Evolutionary conservation across 495 filamentous ascomycete species (phyloP).

Genomic region (Penicillium mononematosum): DNA sequence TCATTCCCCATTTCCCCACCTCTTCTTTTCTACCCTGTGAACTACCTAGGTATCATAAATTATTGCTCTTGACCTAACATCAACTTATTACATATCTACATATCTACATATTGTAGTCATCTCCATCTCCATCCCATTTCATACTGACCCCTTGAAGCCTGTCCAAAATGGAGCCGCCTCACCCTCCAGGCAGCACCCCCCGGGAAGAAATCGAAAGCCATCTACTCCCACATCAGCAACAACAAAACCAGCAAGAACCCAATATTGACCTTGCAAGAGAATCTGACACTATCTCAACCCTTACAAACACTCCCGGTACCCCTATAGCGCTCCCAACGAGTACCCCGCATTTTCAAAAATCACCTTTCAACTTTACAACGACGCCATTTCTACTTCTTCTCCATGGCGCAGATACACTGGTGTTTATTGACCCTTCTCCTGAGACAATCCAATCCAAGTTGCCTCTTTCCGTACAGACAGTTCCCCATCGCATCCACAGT

Average conservation of each 20-base stretch:
- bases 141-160: background rate
- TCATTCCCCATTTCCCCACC: background rate
- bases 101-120: background rate
- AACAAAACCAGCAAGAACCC: background rate
- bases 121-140: background rate
- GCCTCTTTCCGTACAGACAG: slow-evolving; percentile 13
- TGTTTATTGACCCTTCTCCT: slow-evolving; percentile 50
- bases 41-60: too few species aligned
- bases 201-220: background rate
- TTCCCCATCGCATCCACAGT: slow-evolving; percentile 47
- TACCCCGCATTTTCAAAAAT: background rate
- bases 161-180: background rate
- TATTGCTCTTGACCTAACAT: background rate
- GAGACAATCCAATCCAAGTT: slow-evolving; percentile 23
- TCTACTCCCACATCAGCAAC: background rate
- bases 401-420: slow-evolving; percentile 50
- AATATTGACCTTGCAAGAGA: background rate
- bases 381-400: slow-evolving; percentile 32
- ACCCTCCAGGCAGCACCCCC: background rate
- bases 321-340: background rate
- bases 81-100: background rate
- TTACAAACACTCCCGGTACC: background rate
- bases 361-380: background rate
- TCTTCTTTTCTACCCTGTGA: too few species aligned
- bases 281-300: background rate